These are phyloP conservation scores for Tylopilus orsonianus DNA, from an alignment of 1,284 basidiomycete species.

Conservation along the genomic window DNA sequence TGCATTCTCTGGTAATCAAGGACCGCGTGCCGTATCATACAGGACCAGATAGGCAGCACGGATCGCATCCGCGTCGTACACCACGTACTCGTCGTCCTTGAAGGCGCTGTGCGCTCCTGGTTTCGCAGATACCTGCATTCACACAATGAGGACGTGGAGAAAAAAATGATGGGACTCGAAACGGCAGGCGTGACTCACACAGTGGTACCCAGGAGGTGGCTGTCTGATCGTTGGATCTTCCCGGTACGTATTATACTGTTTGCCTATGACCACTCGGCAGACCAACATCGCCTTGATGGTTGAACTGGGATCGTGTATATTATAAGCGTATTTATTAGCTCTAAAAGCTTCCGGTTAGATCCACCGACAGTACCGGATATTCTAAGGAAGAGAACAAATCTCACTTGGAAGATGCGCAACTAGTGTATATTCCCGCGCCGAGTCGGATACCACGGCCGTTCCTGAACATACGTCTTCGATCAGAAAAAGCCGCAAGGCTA, in stretches of 20 bases:
- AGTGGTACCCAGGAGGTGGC: constrained; percentile 23
- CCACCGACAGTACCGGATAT: not conserved
- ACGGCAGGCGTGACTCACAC: constrained; percentile 12
- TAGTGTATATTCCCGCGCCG: constrained; percentile 30
- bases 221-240: constrained; percentile 17
- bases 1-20: not conserved
- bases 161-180: not conserved
- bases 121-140: constrained; percentile 17
- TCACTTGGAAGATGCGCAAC: constrained; percentile 24
- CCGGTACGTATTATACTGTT: not conserved
- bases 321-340: constrained; percentile 20
- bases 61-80: constrained; percentile 27
- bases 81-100: constrained; percentile 26
- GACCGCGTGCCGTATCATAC: constrained; percentile 11
- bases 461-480: constrained; percentile 4
- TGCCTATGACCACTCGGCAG: constrained; percentile 28
- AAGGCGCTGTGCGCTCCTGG: constrained; percentile 20
- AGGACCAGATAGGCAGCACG: constrained; percentile 29
- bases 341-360: constrained; percentile 12
- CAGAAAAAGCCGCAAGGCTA: constrained; percentile 3
- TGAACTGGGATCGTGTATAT: constrained; percentile 11
- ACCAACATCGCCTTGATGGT: constrained; percentile 25
- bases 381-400: not conserved
- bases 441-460: constrained; percentile 20
- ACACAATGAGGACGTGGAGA: not conserved